Evolutionary conservation across 2,329 filamentous ascomycete species (phyloP).

Genomic region (Myriosclerotinia duriaeana): DNA sequence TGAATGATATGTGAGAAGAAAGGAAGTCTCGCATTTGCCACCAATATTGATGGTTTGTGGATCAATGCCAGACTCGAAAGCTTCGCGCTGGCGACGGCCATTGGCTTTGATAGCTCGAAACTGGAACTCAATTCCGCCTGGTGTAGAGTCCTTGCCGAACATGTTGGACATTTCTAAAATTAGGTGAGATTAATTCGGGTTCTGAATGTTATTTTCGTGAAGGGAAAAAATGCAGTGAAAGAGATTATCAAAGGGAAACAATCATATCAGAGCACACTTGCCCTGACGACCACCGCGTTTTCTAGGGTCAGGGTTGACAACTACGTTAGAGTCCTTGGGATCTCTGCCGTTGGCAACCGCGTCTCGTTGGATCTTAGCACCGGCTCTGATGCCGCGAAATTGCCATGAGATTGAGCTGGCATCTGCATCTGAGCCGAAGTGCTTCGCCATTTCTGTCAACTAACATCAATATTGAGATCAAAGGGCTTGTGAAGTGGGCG

Average conservation of each 20-base stretch:
- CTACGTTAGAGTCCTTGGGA: conserved; percentile 22
- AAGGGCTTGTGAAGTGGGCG: not conserved
- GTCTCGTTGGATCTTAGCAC: conserved; percentile 50
- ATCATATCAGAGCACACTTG: not conserved
- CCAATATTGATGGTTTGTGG: conserved; percentile 40
- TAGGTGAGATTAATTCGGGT: not conserved
- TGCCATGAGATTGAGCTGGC: conserved; percentile 51
- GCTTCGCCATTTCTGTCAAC: conserved; percentile 24
- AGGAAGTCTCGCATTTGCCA: conserved; percentile 25
- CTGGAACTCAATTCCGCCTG: conserved; percentile 59
- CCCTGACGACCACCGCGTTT: not conserved
- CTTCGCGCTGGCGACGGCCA: conserved; percentile 49
- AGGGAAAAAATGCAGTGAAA: not conserved
- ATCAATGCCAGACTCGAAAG: conserved; percentile 48
- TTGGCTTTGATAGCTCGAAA: conserved; percentile 57
- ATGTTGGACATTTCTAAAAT: conserved; percentile 16
- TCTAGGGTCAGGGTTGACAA: conserved; percentile 18
- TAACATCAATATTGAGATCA: conserved; percentile 24
- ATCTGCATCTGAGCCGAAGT: conserved; percentile 25
- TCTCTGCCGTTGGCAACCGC: conserved; percentile 39
- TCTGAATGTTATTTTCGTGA: not conserved
- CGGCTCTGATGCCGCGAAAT: conserved; percentile 55
- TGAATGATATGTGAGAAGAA: not conserved
- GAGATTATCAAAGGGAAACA: not conserved
- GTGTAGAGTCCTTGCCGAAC: conserved; percentile 57